phyloP scores from a whole-genome alignment of 2,329 filamentous ascomycete genomes.

The Aphanoascus verrucosus region DNA sequence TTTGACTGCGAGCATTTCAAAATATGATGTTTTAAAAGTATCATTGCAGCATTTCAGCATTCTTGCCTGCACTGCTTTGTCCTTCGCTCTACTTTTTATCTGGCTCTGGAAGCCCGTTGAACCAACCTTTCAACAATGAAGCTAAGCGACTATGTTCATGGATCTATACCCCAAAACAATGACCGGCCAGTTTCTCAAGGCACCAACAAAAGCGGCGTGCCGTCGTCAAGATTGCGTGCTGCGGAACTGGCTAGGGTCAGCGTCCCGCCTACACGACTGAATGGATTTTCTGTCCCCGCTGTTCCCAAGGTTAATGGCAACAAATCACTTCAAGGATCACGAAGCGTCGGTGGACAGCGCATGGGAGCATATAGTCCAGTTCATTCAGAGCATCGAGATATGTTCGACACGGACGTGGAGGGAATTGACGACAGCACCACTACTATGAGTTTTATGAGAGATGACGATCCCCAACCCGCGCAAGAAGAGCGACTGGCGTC shows the following conservation, averaged over 20 bases:
- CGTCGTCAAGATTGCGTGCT: conserved; percentile 22
- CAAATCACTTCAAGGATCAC: neutral
- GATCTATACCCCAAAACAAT: conserved; percentile 8
- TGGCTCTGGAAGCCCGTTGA: neutral
- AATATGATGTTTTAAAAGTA: neutral
- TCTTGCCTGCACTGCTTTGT: neutral
- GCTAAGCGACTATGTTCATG: conserved; percentile 34
- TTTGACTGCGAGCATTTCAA: neutral
- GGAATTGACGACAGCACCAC: conserved; percentile 36
- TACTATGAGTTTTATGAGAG: conserved; percentile 30
- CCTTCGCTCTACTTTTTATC: neutral
- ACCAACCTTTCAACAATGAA: conserved; percentile 23
- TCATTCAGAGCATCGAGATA: conserved; percentile 21
- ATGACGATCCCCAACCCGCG: conserved; percentile 20
- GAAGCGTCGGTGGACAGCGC: neutral
- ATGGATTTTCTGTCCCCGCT: conserved; percentile 10
- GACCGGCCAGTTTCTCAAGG: conserved; percentile 22
- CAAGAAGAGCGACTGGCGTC: conserved; percentile 6
- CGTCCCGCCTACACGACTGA: conserved; percentile 23
- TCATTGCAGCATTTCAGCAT: neutral
- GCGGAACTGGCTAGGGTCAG: conserved; percentile 29
- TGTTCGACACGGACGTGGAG: conserved; percentile 37
- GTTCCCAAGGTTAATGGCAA: neutral
- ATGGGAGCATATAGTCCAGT: neutral
- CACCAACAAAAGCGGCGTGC: conserved; percentile 17